Evolutionary conservation across 768 basidiomycete genomes (phyloP).

Genomic region (Phanerochaete sordida): DNA sequence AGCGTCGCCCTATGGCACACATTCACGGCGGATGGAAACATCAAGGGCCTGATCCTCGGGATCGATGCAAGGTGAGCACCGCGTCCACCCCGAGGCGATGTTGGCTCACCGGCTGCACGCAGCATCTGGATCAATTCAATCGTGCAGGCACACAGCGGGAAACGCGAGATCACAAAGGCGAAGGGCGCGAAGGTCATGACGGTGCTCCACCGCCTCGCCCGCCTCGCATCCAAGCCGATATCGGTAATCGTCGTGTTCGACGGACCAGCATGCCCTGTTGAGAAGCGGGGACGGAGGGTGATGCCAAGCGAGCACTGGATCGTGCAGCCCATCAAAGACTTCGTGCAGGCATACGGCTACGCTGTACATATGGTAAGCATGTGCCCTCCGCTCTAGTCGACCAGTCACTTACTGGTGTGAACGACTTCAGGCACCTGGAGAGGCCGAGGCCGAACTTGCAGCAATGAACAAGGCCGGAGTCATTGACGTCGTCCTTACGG

Average conservation of each 20-base stretch:
- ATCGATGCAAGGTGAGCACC: too few relatives aligned
- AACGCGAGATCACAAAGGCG: neutral
- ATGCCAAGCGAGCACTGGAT: conserved; percentile 28
- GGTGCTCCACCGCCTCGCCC: conserved; percentile 41
- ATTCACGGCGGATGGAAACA: too few relatives aligned
- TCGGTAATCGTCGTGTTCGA: conserved; percentile 49
- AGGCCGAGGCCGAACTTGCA: conserved; percentile 43
- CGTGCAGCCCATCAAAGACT: conserved; percentile 20
- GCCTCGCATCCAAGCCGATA: conserved; percentile 34
- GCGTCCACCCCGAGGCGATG: too few relatives aligned
- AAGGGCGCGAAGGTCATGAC: conserved; percentile 32
- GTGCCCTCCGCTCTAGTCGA: neutral
- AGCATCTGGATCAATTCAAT: too few relatives aligned
- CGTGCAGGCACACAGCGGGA: too few relatives aligned
- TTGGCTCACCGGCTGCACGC: too few relatives aligned
- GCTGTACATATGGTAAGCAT: conserved; percentile 25
- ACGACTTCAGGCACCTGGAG: conserved; percentile 36
- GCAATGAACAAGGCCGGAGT: conserved; percentile 32
- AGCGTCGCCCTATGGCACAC: neutral
- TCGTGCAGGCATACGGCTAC: conserved; percentile 42
- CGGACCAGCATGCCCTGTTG: conserved; percentile 37
- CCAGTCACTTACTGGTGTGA: neutral
- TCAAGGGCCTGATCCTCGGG: neutral
- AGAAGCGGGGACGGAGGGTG: conserved; percentile 36
- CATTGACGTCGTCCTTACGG: conserved; percentile 40